phyloP scores from a whole-genome alignment of 2,329 filamentous ascomycete species.

The Ilyonectria destructans region DNA sequence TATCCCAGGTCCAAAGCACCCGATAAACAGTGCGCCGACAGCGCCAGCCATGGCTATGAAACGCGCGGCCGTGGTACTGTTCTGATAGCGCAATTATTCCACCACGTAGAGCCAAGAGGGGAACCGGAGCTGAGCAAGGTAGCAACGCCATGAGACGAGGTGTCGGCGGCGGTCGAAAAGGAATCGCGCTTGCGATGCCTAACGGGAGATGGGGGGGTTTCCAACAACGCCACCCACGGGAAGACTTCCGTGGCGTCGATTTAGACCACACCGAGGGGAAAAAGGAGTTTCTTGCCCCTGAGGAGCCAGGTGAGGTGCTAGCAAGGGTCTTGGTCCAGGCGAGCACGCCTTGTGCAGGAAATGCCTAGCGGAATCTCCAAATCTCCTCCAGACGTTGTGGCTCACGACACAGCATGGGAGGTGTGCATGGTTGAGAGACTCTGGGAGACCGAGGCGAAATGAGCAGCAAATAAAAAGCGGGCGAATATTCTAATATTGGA shows the following conservation, averaged over 20 bases:
- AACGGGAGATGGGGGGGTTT: neutral
- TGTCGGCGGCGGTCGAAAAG: conserved; percentile 13
- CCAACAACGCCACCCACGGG: conserved; percentile 9
- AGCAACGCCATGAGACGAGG: conserved; percentile 6
- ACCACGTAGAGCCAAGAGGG: conserved; percentile 29
- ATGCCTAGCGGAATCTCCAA: conserved; percentile 21
- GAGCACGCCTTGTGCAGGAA: conserved; percentile 18
- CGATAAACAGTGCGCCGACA: conserved; percentile 28
- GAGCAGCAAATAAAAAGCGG: conserved; percentile 27
- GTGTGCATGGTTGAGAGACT: conserved; percentile 17
- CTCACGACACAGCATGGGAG: conserved; percentile 17
- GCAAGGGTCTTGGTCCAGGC: conserved; percentile 13
- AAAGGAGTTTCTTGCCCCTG: conserved; percentile 21
- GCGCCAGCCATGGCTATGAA: conserved; percentile 44
- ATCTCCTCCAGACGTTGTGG: conserved; percentile 22
- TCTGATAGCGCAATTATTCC: conserved; percentile 37
- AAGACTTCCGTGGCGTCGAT: conserved; percentile 14
- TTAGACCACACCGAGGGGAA: conserved; percentile 1
- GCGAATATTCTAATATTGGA: conserved; percentile 23
- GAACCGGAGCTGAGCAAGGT: conserved; percentile 9
- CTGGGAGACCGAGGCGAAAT: conserved; percentile 25
- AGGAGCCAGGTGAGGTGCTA: conserved; percentile 10
- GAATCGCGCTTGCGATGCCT: conserved; percentile 24
- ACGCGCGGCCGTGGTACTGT: conserved; percentile 36
- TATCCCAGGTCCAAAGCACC: conserved; percentile 36